Base-by-base conservation (phyloP, 2,329 filamentous ascomycete genomes). In the Fusarium chuoi region DNA sequence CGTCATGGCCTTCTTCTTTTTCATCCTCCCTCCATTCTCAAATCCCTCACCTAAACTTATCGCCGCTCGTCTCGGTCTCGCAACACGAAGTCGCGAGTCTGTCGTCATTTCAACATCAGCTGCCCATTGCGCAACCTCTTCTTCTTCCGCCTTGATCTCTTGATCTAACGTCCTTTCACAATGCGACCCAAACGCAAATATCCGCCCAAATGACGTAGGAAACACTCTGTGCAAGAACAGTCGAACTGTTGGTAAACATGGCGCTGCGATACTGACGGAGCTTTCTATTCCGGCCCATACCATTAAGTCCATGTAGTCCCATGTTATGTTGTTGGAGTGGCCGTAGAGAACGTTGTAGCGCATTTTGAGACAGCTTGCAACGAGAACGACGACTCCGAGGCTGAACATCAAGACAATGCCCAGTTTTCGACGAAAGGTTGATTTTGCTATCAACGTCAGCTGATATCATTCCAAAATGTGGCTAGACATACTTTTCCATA, bases 361-460 rank as follows among this genome's bases (percentile, higher is more conserved):
- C 65, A 68, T 68, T 44, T 68, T 68, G 7, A 68, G 65, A 7
- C 64, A 68, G 22, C 65, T 68, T 5, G 65, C 65, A 14, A 68
- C 26, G 1, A 68, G 20, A 1, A 68, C 64, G 15, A 68, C 65
- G 5, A 68, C 26, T 11, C 65, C 65, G 0, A 68, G 44, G 12
- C 64, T 68, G n/a, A 68, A 68, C 64, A 68, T 68, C 3, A 68
- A 24, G 3, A 68, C 45, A 2, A 68, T 68, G n/a, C 56, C 65
- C 3, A 68, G 7, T 11, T 68, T 68, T 36, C 65, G 49, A 10
- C 64, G 65, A 1, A 68, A 51, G 6, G 65, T 68, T 12, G 65
- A 68, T 62, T 51, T 30, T 4, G 51, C 65, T 68, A 4, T 8
- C 1, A 30, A 2, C 6, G 15, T 68, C 10, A 68, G 24, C 4